Evolutionary conservation across 2,329 filamentous ascomycete genomes (phyloP).

Genomic region (Xylariaceae sp.): DNA sequence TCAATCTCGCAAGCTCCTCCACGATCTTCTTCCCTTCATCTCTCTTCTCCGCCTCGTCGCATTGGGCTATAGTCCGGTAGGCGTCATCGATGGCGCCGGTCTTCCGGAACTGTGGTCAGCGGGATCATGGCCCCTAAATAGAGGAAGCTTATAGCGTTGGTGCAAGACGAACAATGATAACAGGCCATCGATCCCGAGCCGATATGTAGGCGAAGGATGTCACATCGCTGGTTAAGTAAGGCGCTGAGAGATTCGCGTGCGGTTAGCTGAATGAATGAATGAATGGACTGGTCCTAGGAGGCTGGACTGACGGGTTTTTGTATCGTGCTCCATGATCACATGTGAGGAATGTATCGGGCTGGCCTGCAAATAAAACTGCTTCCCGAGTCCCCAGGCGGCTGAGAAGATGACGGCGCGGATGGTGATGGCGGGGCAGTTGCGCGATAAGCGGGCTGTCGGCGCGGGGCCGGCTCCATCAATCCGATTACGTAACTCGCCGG

Average conservation of each 20-base stretch:
- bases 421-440: not conserved
- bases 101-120: constrained; percentile 42
- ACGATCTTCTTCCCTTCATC: constrained; percentile 85
- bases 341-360: not conserved
- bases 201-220: constrained; percentile 85
- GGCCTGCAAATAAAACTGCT: not conserved
- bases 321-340: constrained; percentile 29
- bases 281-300: not conserved
- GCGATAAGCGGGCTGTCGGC: too few species aligned
- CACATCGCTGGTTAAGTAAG: constrained; percentile 73
- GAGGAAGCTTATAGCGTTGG: not conserved
- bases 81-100: constrained; percentile 92
- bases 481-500: not conserved
- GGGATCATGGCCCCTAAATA: not conserved
- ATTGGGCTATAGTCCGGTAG: constrained; percentile 65
- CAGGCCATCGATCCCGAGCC: constrained; percentile 82
- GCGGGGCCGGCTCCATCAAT: not conserved
- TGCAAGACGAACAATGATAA: constrained; percentile 71
- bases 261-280: not conserved
- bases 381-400: not conserved
- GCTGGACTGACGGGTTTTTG: constrained; percentile 61
- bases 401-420: not conserved
- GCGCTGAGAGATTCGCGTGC: constrained; percentile 48
- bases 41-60: constrained; percentile 58
- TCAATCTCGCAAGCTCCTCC: constrained; percentile 72